Conservation (phyloP, 2,329 filamentous ascomycete genomes). For the Scedosporium aurantiacum region DNA sequence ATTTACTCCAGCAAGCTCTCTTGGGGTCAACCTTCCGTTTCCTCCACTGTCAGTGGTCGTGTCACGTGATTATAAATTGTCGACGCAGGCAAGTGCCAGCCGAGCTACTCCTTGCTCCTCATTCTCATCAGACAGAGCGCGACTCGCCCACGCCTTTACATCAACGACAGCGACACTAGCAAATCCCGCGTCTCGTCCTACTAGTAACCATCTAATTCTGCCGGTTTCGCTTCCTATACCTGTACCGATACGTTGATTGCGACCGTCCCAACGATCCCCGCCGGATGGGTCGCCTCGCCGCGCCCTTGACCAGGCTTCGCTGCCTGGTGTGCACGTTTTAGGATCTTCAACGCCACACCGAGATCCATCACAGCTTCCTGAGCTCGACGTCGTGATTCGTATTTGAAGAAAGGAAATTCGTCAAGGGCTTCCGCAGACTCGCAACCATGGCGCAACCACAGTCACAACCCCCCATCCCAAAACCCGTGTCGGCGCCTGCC, state of each 20-base stretch:
- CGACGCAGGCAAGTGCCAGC: background rate
- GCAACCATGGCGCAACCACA: conserved; percentile 49
- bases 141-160: background rate
- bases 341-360: background rate
- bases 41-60: background rate
- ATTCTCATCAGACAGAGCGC: conserved; percentile 7
- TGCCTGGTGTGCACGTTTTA: conserved; percentile 27
- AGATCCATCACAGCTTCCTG: background rate
- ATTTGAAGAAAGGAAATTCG: background rate
- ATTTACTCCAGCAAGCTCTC: background rate
- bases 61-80: conserved; percentile 10
- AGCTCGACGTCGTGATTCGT: background rate
- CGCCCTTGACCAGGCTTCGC: conserved; percentile 36
- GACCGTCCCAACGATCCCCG: conserved; percentile 9
- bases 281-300: conserved; percentile 36
- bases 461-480: conserved; percentile 27
- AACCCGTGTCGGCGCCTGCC: conserved; percentile 31
- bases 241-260: conserved; percentile 10
- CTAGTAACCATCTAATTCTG: background rate
- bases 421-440: background rate
- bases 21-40: background rate
- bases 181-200: background rate
- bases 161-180: background rate
- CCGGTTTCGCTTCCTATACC: background rate
- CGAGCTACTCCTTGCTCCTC: conserved; percentile 5